Evolutionary conservation across 2,329 filamentous ascomycete species (phyloP), one percentile per base, ranked within the genome.

Genomic region (Bisporella sp.): DNA sequence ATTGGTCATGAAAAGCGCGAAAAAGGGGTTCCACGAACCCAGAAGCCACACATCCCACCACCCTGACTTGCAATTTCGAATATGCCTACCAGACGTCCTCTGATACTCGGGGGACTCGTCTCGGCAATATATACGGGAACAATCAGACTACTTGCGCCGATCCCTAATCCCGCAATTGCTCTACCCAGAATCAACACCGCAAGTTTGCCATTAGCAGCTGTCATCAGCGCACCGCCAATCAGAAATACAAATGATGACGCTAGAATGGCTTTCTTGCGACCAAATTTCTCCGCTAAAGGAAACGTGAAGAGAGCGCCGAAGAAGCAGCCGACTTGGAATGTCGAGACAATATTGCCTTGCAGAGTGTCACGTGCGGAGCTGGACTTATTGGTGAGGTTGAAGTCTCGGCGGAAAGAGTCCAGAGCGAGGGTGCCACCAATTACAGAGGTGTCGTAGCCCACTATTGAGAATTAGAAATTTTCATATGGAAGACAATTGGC

Each of bases 251-350:
- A 50, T 5, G 63, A 64, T n/a, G 68, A 68, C 31, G 69, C 53
- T 39, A 71, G 66, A 45, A 73, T 64, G 5, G 67, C 66, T 43
- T 61, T 64, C 51, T 67, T 70, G 12, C 72, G 65, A 12, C 71
- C 71, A 49, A 69, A 66, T 45, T 61, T 66, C 43, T 73, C 70
- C 4, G 66, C 68, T 33, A 73, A 62, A 8, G 66, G 67, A 51
- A 68, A 71, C n/a, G 53, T 75, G 48, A 77, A 69, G 47, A 80
- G 68, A 2, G 78, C 72, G 13, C 81, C 81, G 54, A 84, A 82
- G 66, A 84, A 82, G 32, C 79, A 79, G 44, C 80, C 80, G 8
- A 78, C 80, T 62, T 83, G 80, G 37, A 64, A 82, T 48, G 75
- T 73, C n/a, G 73, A 78, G 43, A 82, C 79, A 50, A 82, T 82